Evolutionary conservation across 495 filamentous ascomycete genomes (phyloP), one percentile per base, ranked within the genome.

Genomic region (Alectoria sarmentosa): DNA sequence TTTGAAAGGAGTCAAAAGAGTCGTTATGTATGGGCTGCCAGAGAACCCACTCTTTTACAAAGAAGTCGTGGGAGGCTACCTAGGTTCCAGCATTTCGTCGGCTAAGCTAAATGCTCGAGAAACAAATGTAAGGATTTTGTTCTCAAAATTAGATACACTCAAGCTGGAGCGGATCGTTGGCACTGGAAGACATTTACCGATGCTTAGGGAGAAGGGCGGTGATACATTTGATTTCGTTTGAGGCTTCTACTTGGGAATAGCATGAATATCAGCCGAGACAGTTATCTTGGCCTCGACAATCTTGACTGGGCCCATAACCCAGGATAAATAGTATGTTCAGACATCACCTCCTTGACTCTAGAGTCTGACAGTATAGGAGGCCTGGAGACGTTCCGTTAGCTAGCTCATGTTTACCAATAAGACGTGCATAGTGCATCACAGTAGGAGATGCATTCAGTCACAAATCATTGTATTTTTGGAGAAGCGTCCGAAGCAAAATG

Each of bases 131-230:
- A 82, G 88, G 65, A 85, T 81, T 8, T 69, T 94, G 62, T 98
- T 97, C 73, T 94, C 90, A 3, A 89, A 83, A 76, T 95, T 91
- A 80, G 94, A 98, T 80, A 80, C 83, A 28, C 73, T 96, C 75
- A 91, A 88, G 79, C 75, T 98, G 67, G 94, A 98, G 79, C 82
- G 94, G 66, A 80, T 98, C 36, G 93, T 92, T 4, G 95, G 94
- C 13, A 87, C 83, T 4, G 79, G 84, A 74, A 80, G 94, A 69
- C 86, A 89, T 28, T 75, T 77, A 19, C 80, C 79, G 61, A 87
- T 89, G 77, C 78, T 90, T 71, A 88, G 87, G 76, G 84, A 92
- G 61, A 86, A 79, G 69, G 86, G 88, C 26, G 84, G 80, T 66
- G 94, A 98, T 83, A 93, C 89, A 2, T 98, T 97, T 84, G 90